A percentile compares a stretch with the other conserved stretches of the same genome.
Evolutionary conservation across 768 basidiomycete species (phyloP).

Genomic region (Boletus barrowsii): DNA sequence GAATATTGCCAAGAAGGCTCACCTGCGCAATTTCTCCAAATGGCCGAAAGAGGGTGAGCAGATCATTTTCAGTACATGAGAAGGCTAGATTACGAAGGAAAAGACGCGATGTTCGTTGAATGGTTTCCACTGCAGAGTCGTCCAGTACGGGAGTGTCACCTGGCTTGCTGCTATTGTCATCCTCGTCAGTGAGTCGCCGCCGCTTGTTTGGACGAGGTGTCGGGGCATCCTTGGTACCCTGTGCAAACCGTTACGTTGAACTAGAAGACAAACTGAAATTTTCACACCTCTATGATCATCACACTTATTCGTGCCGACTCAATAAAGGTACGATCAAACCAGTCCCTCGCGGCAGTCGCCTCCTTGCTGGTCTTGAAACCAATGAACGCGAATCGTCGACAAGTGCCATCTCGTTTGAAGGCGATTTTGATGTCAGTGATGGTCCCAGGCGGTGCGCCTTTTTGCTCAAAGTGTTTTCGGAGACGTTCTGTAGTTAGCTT

Average conservation of each 20-base stretch:
- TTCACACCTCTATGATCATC: conserved; percentile 64
- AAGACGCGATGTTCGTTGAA: conserved; percentile 72
- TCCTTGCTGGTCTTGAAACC: conserved; percentile 83
- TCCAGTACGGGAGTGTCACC: conserved; percentile 10
- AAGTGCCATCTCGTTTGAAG: conserved; percentile 70
- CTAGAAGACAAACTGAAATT: not conserved
- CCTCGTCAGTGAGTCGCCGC: conserved; percentile 56
- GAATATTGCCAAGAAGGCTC: conserved; percentile 24
- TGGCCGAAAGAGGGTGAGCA: conserved; percentile 57
- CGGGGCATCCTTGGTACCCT: conserved; percentile 72
- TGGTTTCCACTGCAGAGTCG: conserved; percentile 44
- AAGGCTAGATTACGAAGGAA: conserved; percentile 97
- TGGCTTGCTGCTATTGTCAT: conserved; percentile 17
- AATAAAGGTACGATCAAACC: conserved; percentile 84
- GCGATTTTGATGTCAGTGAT: conserved; percentile 89
- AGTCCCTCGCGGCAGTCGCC: conserved; percentile 69
- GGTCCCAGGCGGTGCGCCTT: conserved; percentile 56
- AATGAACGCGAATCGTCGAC: conserved; percentile 87
- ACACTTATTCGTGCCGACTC: conserved; percentile 77
- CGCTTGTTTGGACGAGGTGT: conserved; percentile 68
- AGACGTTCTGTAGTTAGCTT: conserved; percentile 65
- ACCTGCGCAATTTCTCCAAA: conserved; percentile 82
- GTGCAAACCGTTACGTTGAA: conserved; percentile 1
- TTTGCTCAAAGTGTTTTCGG: conserved; percentile 64
- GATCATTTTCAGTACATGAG: conserved; percentile 69